Evolutionary conservation across 495 filamentous ascomycete genomes (phyloP), one percentile per base, ranked within the genome.

Genomic region (Penicillium cosmopolitanum): DNA sequence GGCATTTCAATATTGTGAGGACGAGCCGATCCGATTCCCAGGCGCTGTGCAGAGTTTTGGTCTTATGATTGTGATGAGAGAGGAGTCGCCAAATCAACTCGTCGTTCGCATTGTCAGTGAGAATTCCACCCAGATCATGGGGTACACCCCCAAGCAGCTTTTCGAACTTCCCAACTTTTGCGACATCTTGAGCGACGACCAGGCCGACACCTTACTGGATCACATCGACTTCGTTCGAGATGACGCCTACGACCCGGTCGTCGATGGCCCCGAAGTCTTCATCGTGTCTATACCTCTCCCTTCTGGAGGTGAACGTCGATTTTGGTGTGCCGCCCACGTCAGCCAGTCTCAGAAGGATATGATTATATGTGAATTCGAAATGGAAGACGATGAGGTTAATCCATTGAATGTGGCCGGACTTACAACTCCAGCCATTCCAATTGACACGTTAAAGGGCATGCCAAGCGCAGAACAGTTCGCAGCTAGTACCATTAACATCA

Each of bases 1-100:
- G 15, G 82, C 74, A 2, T 76, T 94, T 42, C 89, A 93, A 64
- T 56, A 82, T n/a, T 96, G 92, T 70, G 94, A 98, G 72, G 94
- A 98, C 71, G 94, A 97, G 63, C 92, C 94, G 1, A 97, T 97
- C 42, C 92, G 92, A 62, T 89, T 92, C 13, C 94, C 94, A 1
- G 93, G 93, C 13, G 92, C 93, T n/a, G 78, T 97, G 1, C 94
- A 97, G 64, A 78, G 83, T 8, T 98, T 96, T 68, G 93, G 94
- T 2, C 75, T 90, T 3, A 74, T 97, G 51, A 63, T 98, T 21
- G 93, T 87, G 0, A 64, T 97, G n/a, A 80, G 85, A 48, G 91
- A 96, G 67, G 82, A 89, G 47, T 66, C 77, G 0, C 89, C 88
- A 19, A 87, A 87, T 31, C 81, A 81, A 21, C 78, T 96, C 11